Conservation (phyloP, 2,329 filamentous ascomycete genomes). For the Claviceps monticola region DNA sequence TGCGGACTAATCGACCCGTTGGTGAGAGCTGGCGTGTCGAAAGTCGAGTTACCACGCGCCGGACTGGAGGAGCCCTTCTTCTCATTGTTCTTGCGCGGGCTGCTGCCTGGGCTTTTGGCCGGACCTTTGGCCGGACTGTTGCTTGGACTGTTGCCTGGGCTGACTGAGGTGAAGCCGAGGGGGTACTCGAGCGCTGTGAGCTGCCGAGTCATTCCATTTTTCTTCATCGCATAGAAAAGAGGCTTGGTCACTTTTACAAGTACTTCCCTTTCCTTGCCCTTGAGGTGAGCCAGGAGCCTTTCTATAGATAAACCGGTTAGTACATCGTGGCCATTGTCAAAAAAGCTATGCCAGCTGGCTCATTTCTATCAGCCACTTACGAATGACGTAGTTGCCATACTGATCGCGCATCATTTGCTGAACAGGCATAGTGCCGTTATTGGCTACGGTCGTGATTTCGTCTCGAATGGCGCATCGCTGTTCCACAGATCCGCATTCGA, state of each 20-base stretch:
- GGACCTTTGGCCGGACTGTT: not conserved
- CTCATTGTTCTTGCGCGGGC: not conserved
- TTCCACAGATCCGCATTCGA: constrained; percentile 53
- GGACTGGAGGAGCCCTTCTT: constrained; percentile 23
- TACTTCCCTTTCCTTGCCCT: constrained; percentile 42
- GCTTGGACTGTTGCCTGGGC: not conserved
- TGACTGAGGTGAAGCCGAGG: constrained; percentile 13
- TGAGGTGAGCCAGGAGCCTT: constrained; percentile 56
- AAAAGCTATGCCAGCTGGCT: too few relatives aligned
- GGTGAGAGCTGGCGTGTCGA: constrained; percentile 52
- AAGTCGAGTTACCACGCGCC: constrained; percentile 36
- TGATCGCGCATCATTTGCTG: constrained; percentile 74
- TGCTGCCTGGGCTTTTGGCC: not conserved
- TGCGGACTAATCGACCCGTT: constrained; percentile 57
- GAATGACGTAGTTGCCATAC: constrained; percentile 92
- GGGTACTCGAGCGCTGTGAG: constrained; percentile 23
- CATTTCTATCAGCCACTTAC: constrained; percentile 39
- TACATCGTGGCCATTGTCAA: constrained; percentile 6
- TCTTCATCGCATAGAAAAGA: constrained; percentile 48
- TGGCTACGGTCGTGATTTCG: constrained; percentile 43
- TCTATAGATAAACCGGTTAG: constrained; percentile 37
- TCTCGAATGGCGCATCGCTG: constrained; percentile 58
- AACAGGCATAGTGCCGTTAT: constrained; percentile 56
- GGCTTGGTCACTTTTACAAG: constrained; percentile 52
- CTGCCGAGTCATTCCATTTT: constrained; percentile 51